A percentile compares a stretch with the other conserved stretches of the same genome.
phyloP scores from a whole-genome alignment of 2,329 filamentous ascomycete genomes.

The Albifimbria verrucaria region DNA sequence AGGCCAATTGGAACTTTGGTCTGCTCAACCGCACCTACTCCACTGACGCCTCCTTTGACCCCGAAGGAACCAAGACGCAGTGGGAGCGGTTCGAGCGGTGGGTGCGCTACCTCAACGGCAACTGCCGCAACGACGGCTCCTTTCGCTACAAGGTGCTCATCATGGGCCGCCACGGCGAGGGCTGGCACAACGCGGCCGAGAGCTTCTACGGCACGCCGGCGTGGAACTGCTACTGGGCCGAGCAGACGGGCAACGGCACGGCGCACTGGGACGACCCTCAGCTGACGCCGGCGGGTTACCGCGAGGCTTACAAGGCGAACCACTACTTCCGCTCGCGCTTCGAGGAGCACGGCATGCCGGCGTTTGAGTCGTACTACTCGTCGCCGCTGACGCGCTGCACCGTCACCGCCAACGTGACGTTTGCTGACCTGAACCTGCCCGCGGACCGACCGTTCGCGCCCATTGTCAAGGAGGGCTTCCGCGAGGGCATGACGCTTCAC shows the following conservation, averaged over 20 bases:
- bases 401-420: constrained; percentile 61
- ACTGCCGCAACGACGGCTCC: constrained; percentile 31
- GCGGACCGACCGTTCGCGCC: constrained; percentile 50
- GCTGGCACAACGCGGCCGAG: constrained; percentile 62
- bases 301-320: constrained; percentile 56
- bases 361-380: constrained; percentile 62
- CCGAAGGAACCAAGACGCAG: constrained; percentile 44
- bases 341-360: constrained; percentile 49
- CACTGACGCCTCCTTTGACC: constrained; percentile 43
- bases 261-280: constrained; percentile 61
- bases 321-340: constrained; percentile 57
- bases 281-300: constrained; percentile 54
- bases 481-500: constrained; percentile 65
- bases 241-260: constrained; percentile 61
- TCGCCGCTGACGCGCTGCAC: constrained; percentile 63
- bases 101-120: constrained; percentile 50
- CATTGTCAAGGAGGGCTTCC: constrained; percentile 60
- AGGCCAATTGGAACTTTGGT: constrained; percentile 63
- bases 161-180: constrained; percentile 68
- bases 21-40: constrained; percentile 61
- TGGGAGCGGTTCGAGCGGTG: constrained; percentile 64
- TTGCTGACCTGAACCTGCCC: constrained; percentile 50
- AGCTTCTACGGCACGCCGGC: constrained; percentile 63
- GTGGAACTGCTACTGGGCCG: constrained; percentile 70
- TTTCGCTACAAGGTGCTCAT: constrained; percentile 64